phyloP scores from a whole-genome alignment of 208 protist species.

The Sergeia podlipaevii region DNA sequence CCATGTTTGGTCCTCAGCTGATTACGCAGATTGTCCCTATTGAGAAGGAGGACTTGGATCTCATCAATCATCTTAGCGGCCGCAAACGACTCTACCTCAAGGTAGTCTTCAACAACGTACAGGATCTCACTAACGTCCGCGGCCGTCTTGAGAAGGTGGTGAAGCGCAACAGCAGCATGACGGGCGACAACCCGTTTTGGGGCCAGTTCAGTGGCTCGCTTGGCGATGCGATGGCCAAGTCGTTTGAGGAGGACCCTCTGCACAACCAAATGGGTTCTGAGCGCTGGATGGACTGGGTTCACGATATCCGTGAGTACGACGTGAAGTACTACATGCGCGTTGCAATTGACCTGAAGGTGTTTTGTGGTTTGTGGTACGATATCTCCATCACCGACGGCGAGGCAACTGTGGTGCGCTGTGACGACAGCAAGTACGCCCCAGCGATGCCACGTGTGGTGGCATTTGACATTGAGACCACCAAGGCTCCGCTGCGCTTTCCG shows the following conservation, averaged over 20 bases:
- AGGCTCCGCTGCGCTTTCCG: slow-evolving; percentile 99
- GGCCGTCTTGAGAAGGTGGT: slow-evolving; percentile 76
- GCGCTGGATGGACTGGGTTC: slow-evolving; percentile 91
- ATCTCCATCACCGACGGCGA: slow-evolving; percentile 77
- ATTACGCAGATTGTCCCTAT: slow-evolving; percentile 80
- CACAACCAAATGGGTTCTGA: slow-evolving; percentile 17
- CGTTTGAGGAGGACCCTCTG: slow-evolving; percentile 52
- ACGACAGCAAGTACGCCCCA: slow-evolving; percentile 87
- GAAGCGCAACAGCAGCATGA: slow-evolving; percentile 63
- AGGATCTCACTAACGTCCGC: slow-evolving; percentile 91
- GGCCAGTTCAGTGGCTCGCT: slow-evolving; percentile 60
- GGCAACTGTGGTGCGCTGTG: slow-evolving; percentile 56
- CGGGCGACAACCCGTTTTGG: slow-evolving; percentile 36
- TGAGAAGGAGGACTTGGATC: slow-evolving; percentile 96
- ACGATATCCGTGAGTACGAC: slow-evolving; percentile 99
- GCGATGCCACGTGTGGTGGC: slow-evolving; percentile 91
- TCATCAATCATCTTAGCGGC: slow-evolving; percentile 97
- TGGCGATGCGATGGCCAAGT: slow-evolving; percentile 63
- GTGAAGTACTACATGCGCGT: slow-evolving; percentile 98
- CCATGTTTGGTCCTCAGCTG: slow-evolving; percentile 82
- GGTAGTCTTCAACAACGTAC: slow-evolving; percentile 93
- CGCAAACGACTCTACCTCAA: slow-evolving; percentile 92
- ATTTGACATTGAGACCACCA: slow-evolving; percentile 99
- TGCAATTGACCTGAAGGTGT: slow-evolving; percentile 95
- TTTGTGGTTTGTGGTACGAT: slow-evolving; percentile 97